Conservation (phyloP, 345 rosid genomes). For the Populus pruinosa region DNA sequence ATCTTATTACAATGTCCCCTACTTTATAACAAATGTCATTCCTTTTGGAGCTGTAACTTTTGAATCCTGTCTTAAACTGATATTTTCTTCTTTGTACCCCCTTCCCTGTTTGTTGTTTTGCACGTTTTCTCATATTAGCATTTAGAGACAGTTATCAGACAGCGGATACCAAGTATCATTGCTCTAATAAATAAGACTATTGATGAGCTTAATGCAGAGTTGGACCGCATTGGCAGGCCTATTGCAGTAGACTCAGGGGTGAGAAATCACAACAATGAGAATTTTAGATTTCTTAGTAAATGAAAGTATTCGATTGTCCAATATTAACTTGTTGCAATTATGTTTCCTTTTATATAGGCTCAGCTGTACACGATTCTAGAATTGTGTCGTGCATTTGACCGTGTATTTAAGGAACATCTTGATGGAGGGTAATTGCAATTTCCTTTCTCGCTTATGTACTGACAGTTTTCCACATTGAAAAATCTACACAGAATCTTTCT, state of each 20-base stretch:
- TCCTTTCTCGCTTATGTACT: constrained; percentile 5
- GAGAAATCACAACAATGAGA: constrained; percentile 28
- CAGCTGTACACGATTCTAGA: constrained; percentile 92
- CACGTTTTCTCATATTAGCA: constrained; percentile 47
- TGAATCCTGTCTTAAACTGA: constrained; percentile 2
- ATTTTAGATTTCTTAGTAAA: constrained; percentile 13
- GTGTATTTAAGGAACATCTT: constrained; percentile 94
- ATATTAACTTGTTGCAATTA: constrained; percentile 16
- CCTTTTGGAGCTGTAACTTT: background rate
- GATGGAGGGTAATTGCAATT: constrained; percentile 84
- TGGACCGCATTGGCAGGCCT: constrained; percentile 97
- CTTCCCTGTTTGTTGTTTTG: constrained; percentile 9
- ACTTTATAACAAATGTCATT: background rate
- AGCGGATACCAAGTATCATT: constrained; percentile 94
- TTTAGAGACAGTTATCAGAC: constrained; percentile 88
- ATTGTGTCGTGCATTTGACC: constrained; percentile 96
- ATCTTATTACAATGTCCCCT: background rate
- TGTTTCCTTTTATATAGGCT: constrained; percentile 51
- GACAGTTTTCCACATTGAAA: constrained; percentile 2
- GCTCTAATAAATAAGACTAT: constrained; percentile 91
- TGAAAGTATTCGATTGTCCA: background rate
- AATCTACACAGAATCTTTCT: background rate
- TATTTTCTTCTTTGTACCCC: constrained; percentile 1
- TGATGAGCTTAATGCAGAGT: constrained; percentile 95
- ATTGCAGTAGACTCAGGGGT: constrained; percentile 97